A percentile compares a stretch with the other conserved stretches of the same genome.
Evolutionary conservation across 805 yeast species (phyloP).

Genomic region (Cyberlindnera suaveolens): DNA sequence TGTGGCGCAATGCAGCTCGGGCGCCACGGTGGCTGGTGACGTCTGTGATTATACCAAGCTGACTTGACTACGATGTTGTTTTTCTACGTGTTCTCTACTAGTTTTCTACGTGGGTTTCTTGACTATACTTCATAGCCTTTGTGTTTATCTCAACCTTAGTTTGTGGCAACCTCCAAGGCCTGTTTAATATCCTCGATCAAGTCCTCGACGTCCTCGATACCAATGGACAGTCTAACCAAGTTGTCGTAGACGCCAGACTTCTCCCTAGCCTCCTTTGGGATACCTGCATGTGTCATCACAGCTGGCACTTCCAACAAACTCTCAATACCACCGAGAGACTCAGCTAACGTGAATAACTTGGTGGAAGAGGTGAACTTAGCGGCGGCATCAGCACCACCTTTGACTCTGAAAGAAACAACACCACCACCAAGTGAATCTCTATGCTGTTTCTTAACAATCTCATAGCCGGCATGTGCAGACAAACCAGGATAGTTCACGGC

Average conservation of each 20-base stretch:
- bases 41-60: too few relatives aligned
- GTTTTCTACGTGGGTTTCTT: background rate
- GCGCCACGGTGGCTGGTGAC: background rate
- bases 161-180: conserved; percentile 41
- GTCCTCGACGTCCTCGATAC: conserved; percentile 81
- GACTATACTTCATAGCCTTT: too few relatives aligned
- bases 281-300: conserved; percentile 89
- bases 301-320: conserved; percentile 85
- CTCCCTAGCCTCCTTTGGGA: conserved; percentile 73
- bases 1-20: conserved; percentile 7
- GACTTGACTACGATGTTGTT: too few relatives aligned
- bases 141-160: background rate
- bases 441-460: conserved; percentile 67
- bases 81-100: too few relatives aligned
- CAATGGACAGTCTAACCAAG: conserved; percentile 76
- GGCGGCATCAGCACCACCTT: conserved; percentile 77
- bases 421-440: conserved; percentile 87
- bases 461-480: conserved; percentile 54
- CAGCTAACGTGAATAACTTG: conserved; percentile 77
- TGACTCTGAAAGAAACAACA: conserved; percentile 81
- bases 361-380: conserved; percentile 66
- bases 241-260: conserved; percentile 77
- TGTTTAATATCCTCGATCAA: conserved; percentile 63
- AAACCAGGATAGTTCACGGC: conserved; percentile 84
- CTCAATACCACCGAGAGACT: conserved; percentile 88